Evolutionary conservation across 768 basidiomycete genomes (phyloP), one percentile per base, ranked within the genome.

Genomic region (Astraeus odoratus): DNA sequence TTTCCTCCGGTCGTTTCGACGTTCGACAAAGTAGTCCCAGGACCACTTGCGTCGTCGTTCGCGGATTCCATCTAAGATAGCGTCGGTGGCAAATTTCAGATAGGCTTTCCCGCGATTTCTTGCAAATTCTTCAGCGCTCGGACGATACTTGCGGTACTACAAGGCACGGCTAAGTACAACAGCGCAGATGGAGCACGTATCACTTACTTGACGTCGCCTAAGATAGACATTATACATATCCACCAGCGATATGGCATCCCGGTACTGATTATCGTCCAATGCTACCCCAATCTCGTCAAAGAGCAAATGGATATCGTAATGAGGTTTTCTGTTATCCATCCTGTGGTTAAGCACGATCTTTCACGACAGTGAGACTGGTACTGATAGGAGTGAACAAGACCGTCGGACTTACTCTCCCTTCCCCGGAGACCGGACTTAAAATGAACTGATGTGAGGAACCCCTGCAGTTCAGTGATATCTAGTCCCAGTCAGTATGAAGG

Each of bases 181-280:
- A 39, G 24, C 27, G 13, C 22, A 15, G 25, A 46, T 23, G 7
- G 16, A 47, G 16, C 19, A 47, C 24, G 27, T 16, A 37, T 35
- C 34, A 56, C 64, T 57, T 58, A 87, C 86, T 73, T 87, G 85
- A 50, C 79, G 80, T 55, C 82, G 82, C 43, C 96, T 80, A 37
- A 83, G 76, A 64, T 95, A 96, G 49, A 97, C 84, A 61, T 98
- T 95, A 65, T 95, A 96, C 77, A 97, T 92, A 62, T 98, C 94
- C 48, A 93, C 73, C 36, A 98, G 76, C 18, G 89, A 94, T 47
- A 98, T 90, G 19, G 77, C 80, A 63, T 98, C 92, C 42, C 90
- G 79, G 60, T 97, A 99, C 65, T 99, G 96, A 53, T 93, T 79
- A 51, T 91, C 82, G 60, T 99, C 95, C 39, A 99, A 69, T 18